Evolutionary conservation across 2,329 filamentous ascomycete species (phyloP).

Genomic region (Pseudogymnoascus verrucosus): DNA sequence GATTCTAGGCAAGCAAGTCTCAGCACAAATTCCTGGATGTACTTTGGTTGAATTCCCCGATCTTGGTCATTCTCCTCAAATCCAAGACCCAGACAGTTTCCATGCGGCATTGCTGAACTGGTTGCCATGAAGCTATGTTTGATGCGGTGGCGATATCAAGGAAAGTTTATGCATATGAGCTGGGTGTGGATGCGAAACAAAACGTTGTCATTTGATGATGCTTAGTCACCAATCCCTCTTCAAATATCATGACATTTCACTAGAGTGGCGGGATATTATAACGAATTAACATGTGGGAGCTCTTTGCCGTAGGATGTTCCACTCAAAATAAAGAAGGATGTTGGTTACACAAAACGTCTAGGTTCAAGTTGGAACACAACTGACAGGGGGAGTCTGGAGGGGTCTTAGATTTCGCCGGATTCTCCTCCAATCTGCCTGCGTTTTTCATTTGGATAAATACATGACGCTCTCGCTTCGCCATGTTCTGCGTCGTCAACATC

Average conservation of each 20-base stretch:
- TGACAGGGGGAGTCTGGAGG: background rate
- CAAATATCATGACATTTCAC: background rate
- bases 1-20: constrained; percentile 39
- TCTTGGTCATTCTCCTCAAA: constrained; percentile 45
- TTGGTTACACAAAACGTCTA: background rate
- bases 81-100: constrained; percentile 41
- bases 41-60: constrained; percentile 40
- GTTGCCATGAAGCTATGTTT: constrained; percentile 26
- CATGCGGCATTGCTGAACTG: constrained; percentile 39
- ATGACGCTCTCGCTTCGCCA: background rate
- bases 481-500: background rate
- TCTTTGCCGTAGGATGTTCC: background rate
- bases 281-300: background rate
- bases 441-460: background rate
- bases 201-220: background rate
- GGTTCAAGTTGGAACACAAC: background rate
- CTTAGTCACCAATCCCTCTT: background rate
- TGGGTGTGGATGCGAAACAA: background rate
- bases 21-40: constrained; percentile 35
- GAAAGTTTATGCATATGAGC: constrained; percentile 18
- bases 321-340: background rate
- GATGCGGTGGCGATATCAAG: no score
- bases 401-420: background rate
- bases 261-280: background rate
- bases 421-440: background rate